Conservation (phyloP, 2,329 filamentous ascomycete genomes). For the Sporothrix brunneoviolacea region DNA sequence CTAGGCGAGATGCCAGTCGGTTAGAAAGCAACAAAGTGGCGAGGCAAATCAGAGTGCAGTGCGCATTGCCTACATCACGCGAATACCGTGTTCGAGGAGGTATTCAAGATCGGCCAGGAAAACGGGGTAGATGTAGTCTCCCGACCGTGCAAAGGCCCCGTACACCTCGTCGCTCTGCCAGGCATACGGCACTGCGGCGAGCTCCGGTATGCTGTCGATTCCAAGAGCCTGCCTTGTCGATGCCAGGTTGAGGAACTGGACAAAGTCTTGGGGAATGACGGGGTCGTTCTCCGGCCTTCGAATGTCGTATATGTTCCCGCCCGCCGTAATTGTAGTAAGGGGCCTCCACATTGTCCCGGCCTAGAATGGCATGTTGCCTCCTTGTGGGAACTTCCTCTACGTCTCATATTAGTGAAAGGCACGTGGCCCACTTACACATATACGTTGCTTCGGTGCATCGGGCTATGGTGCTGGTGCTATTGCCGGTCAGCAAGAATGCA, state of each 20-base stretch:
- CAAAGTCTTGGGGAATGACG: constrained; percentile 49
- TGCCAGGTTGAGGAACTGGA: constrained; percentile 51
- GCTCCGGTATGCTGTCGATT: constrained; percentile 29
- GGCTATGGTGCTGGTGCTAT: constrained; percentile 19
- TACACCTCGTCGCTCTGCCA: constrained; percentile 28
- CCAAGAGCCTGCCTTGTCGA: constrained; percentile 48
- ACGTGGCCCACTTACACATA: constrained; percentile 32
- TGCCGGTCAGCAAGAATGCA: constrained; percentile 4
- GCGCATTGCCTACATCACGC: constrained; percentile 40
- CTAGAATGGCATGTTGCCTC: constrained; percentile 13
- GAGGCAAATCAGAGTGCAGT: no score
- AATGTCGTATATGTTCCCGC: constrained; percentile 49
- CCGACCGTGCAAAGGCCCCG: constrained; percentile 19
- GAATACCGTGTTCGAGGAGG: constrained; percentile 44
- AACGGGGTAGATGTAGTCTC: constrained; percentile 40
- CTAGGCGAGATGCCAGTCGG: no score
- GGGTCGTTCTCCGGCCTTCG: constrained; percentile 44
- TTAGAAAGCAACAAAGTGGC: no score
- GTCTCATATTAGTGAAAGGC: not conserved
- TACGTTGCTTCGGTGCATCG: constrained; percentile 45
- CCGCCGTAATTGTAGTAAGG: constrained; percentile 36
- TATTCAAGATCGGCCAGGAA: constrained; percentile 37
- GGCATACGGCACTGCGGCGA: constrained; percentile 40
- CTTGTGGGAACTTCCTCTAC: not conserved
- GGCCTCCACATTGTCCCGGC: constrained; percentile 48